These are phyloP conservation scores for Cercophora sp. DNA, from an alignment of 495 filamentous ascomycete species.

Conservation along the genomic window DNA sequence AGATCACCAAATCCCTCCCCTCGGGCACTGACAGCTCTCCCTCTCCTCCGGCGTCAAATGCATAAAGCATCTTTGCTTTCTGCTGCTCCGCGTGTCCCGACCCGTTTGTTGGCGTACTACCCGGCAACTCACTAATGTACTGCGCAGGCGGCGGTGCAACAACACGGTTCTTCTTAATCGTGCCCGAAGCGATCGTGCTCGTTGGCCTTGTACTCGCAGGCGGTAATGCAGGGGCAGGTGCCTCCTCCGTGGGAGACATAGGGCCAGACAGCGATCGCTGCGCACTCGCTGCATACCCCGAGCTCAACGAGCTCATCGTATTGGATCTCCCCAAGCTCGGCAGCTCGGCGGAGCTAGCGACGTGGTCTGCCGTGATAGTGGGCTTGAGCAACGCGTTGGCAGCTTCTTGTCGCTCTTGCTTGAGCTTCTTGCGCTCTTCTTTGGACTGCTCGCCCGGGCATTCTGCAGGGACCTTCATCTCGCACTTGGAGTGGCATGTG, in stretches of 20 bases:
- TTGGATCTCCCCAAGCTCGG: slow-evolving; percentile 69
- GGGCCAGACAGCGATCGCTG: slow-evolving; percentile 66
- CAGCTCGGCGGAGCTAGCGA: slow-evolving; percentile 37
- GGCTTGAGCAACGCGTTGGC: slow-evolving; percentile 58
- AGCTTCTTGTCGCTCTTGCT: slow-evolving; percentile 72
- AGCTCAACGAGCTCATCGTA: slow-evolving; percentile 90
- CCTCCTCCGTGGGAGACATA: slow-evolving; percentile 45
- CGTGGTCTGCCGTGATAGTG: slow-evolving; percentile 32
- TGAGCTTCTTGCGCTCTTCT: slow-evolving; percentile 90
- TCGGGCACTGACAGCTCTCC: slow-evolving; percentile 80
- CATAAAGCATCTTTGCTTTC: slow-evolving; percentile 84
- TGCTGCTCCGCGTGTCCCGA: slow-evolving; percentile 43
- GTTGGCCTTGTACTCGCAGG: slow-evolving; percentile 29
- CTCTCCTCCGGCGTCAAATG: slow-evolving; percentile 70
- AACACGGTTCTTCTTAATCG: slow-evolving; percentile 60
- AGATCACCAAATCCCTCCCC: slow-evolving; percentile 66
- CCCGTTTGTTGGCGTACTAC: slow-evolving; percentile 36
- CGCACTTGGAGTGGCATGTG: slow-evolving; percentile 96
- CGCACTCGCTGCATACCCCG: slow-evolving; percentile 78
- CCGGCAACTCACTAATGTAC: slow-evolving; percentile 65
- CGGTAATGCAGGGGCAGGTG: slow-evolving; percentile 34
- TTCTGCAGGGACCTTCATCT: slow-evolving; percentile 95
- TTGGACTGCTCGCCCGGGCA: slow-evolving; percentile 92
- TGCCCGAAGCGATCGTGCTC: slow-evolving; percentile 19
- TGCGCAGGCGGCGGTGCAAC: slow-evolving; percentile 82